A percentile compares a stretch with the other conserved stretches of the same genome.
These are phyloP conservation scores for Arctostaphylos glauca DNA, from an alignment of 148 eudicot species.

Conservation along the genomic window DNA sequence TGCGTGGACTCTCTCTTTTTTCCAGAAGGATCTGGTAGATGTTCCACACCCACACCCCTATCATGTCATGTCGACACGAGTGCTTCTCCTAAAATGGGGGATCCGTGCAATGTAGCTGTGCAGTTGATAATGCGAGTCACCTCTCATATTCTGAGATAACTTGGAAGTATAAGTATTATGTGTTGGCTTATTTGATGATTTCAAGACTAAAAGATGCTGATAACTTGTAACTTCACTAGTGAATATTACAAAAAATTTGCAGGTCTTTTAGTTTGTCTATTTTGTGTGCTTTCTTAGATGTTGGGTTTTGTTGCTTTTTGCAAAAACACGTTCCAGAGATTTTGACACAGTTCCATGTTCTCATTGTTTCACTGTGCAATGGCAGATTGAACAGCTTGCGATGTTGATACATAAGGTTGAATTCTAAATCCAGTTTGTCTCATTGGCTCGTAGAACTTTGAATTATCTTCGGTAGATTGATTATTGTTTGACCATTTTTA, in stretches of 20 bases:
- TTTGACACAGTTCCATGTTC: neutral
- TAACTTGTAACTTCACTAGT: neutral
- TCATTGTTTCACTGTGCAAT: conserved; percentile 13
- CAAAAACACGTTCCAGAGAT: neutral
- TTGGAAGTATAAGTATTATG: neutral
- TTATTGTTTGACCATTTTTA: conserved; percentile 1
- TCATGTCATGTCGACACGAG: too few relatives aligned
- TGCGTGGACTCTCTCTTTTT: too few relatives aligned
- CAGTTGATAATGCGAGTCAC: neutral
- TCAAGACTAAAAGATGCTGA: neutral
- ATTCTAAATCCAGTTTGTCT: neutral
- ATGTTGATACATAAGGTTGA: conserved; percentile 65
- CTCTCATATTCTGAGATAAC: neutral
- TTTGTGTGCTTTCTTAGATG: neutral
- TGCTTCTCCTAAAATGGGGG: too few relatives aligned
- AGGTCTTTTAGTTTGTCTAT: neutral
- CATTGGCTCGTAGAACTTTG: neutral
- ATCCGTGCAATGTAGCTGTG: neutral
- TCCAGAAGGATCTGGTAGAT: too few relatives aligned
- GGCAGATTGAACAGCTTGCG: conserved; percentile 75
- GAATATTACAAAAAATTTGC: neutral
- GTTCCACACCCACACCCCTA: too few relatives aligned
- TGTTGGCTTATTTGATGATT: neutral
- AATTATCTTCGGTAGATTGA: neutral
- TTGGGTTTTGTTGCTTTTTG: neutral